Evolutionary conservation across 2,329 filamentous ascomycete species (phyloP).

Genomic region (Paracoccidioides brasiliensis): DNA sequence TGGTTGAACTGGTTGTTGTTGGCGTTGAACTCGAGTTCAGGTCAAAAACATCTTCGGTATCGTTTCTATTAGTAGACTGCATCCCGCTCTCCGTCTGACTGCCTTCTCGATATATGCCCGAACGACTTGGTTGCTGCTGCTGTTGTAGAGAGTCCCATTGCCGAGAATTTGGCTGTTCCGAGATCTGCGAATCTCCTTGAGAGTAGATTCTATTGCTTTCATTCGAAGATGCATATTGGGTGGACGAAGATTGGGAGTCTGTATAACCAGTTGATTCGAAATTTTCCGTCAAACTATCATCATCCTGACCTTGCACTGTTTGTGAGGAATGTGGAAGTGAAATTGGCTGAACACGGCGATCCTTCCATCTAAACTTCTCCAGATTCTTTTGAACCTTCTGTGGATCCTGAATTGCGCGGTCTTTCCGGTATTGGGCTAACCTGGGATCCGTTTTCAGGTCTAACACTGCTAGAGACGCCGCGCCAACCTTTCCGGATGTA

Average conservation of each 20-base stretch:
- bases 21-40: neutral
- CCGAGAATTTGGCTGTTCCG: conserved; percentile 4
- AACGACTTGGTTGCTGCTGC: neutral
- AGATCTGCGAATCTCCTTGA: neutral
- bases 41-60: neutral
- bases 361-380: neutral
- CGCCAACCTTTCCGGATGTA: neutral
- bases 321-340: neutral
- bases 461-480: neutral
- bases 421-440: conserved; percentile 1
- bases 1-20: conserved; percentile 1
- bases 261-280: neutral
- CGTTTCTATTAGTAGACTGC: neutral
- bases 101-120: neutral
- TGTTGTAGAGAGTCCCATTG: neutral
- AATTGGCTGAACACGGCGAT: neutral
- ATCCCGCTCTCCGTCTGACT: neutral
- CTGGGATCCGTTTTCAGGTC: conserved; percentile 1
- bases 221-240: neutral
- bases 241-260: conserved; percentile 2
- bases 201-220: neutral
- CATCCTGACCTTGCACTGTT: neutral
- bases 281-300: conserved; percentile 6
- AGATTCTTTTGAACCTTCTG: conserved; percentile 2
- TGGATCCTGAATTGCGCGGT: neutral